Evolutionary conservation across 179 eudicot species (phyloP).

Genomic region (Sideroxylon spinosum): DNA sequence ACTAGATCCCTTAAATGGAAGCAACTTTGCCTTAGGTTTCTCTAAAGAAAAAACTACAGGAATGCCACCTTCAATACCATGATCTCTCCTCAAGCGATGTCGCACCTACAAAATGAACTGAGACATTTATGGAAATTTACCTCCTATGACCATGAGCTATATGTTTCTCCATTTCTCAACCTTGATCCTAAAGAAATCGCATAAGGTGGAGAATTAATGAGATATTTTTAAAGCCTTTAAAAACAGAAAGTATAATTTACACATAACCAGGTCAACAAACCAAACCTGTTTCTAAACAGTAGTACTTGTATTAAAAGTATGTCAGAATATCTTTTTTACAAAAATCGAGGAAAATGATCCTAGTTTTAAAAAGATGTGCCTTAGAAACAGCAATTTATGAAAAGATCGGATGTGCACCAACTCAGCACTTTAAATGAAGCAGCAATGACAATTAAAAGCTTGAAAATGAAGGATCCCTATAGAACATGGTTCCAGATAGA

Average conservation of each 20-base stretch:
- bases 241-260: conserved; percentile 1
- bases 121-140: not conserved
- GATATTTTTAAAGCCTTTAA: not conserved
- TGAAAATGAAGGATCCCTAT: not conserved
- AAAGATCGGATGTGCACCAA: not conserved
- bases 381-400: not conserved
- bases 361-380: not conserved
- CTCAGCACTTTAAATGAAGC: not conserved
- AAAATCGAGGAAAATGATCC: not conserved
- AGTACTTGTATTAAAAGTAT: not conserved
- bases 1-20: conserved; percentile 83
- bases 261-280: not conserved
- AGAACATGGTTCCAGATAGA: not conserved
- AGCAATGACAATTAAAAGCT: conserved; percentile 5
- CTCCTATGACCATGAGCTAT: not conserved
- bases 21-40: conserved; percentile 95
- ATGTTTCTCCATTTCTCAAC: not conserved
- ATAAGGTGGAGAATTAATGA: not conserved
- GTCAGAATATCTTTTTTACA: not conserved
- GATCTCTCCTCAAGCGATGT: conserved; percentile 73
- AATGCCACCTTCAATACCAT: conserved; percentile 97
- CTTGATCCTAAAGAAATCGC: not conserved
- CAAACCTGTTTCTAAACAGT: not conserved
- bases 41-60: conserved; percentile 95
- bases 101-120: conserved; percentile 60